Evolutionary conservation across 2,329 filamentous ascomycete genomes (phyloP).

Genomic region (Colletotrichum brevisporum): DNA sequence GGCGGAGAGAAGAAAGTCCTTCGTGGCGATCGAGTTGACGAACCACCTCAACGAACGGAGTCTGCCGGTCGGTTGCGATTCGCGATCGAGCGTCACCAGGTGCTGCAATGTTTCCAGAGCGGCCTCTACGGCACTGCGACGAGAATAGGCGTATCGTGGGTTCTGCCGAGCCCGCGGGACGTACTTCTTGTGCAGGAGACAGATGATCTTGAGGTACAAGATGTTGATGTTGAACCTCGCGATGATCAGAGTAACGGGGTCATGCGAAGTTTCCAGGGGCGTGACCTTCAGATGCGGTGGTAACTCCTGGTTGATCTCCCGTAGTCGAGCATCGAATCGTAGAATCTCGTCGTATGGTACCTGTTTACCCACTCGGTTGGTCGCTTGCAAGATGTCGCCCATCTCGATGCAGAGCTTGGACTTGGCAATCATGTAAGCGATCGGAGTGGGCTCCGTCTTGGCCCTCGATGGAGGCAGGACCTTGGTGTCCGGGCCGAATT

Average conservation of each 20-base stretch:
- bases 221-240: slow-evolving; percentile 88
- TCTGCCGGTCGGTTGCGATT: slow-evolving; percentile 80
- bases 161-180: slow-evolving; percentile 84
- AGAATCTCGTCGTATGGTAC: slow-evolving; percentile 76
- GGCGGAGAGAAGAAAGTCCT: slow-evolving; percentile 88
- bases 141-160: slow-evolving; percentile 85
- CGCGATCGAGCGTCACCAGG: slow-evolving; percentile 80
- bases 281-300: slow-evolving; percentile 85
- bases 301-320: slow-evolving; percentile 75
- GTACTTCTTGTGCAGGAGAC: slow-evolving; percentile 90
- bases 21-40: slow-evolving; percentile 82
- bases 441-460: slow-evolving; percentile 78
- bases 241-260: slow-evolving; percentile 88
- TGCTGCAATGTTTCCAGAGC: slow-evolving; percentile 86
- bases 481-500: slow-evolving; percentile 79
- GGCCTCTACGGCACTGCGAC: slow-evolving; percentile 87
- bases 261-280: slow-evolving; percentile 80
- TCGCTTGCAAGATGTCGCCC: slow-evolving; percentile 78
- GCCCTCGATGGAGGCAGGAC: slow-evolving; percentile 77
- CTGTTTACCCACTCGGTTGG: slow-evolving; percentile 68
- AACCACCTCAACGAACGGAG: slow-evolving; percentile 83
- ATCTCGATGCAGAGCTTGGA: slow-evolving; percentile 77
- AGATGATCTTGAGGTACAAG: slow-evolving; percentile 89
- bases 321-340: slow-evolving; percentile 72
- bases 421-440: slow-evolving; percentile 85